phyloP scores from a whole-genome alignment of 805 yeast species.

The Starmera dryadoides region DNA sequence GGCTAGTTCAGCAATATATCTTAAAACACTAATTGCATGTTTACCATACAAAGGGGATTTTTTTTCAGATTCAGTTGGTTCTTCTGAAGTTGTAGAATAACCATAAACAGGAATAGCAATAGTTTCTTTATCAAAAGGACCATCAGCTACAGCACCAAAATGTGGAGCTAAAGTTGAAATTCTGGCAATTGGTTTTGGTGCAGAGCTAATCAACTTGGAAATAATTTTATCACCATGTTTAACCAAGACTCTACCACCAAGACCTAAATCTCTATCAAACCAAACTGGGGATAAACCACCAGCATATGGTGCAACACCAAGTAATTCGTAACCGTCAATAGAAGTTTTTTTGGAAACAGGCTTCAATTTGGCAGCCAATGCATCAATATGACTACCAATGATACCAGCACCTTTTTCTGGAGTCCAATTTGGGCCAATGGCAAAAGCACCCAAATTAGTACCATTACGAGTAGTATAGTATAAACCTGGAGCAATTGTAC shows the following conservation, averaged over 20 bases:
- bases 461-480: constrained; percentile 67
- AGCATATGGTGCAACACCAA: constrained; percentile 82
- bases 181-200: constrained; percentile 68
- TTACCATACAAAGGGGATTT: constrained; percentile 59
- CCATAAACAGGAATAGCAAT: constrained; percentile 77
- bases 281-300: constrained; percentile 60
- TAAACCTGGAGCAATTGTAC: constrained; percentile 36
- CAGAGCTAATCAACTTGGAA: constrained; percentile 43
- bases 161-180: constrained; percentile 86
- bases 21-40: constrained; percentile 59
- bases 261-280: constrained; percentile 83
- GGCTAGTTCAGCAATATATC: constrained; percentile 61
- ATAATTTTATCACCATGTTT: constrained; percentile 30
- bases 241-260: constrained; percentile 71
- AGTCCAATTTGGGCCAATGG: constrained; percentile 58
- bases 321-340: constrained; percentile 67
- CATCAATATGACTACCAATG: constrained; percentile 72
- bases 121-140: constrained; percentile 73
- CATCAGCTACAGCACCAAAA: constrained; percentile 62
- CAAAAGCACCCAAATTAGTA: constrained; percentile 61
- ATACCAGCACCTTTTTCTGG: constrained; percentile 62
- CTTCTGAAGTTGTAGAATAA: constrained; percentile 29
- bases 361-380: constrained; percentile 61
- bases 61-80: constrained; percentile 52
- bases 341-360: constrained; percentile 57